Percentiles rank a stretch among this genome's conserved stretches.
Evolutionary conservation across 495 filamentous ascomycete genomes (phyloP).

Genomic region (Rusavskia elegans): DNA sequence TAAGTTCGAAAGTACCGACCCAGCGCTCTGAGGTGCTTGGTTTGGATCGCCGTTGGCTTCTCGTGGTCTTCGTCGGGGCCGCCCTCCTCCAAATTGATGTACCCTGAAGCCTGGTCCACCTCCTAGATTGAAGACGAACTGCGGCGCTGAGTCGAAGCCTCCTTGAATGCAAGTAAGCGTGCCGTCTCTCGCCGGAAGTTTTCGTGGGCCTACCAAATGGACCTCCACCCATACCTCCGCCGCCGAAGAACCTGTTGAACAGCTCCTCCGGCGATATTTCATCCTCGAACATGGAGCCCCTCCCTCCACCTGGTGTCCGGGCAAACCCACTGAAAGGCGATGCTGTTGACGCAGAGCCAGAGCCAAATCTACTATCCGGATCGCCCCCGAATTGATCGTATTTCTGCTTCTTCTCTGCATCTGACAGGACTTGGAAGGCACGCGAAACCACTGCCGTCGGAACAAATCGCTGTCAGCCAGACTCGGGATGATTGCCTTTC

Average conservation of each 20-base stretch:
- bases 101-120: conserved; percentile 70
- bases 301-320: conserved; percentile 25
- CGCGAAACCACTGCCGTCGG: conserved; percentile 59
- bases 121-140: conserved; percentile 85
- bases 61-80: conserved; percentile 52
- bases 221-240: conserved; percentile 46
- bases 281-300: conserved; percentile 55
- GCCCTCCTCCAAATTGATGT: conserved; percentile 65
- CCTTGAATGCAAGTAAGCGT: conserved; percentile 6
- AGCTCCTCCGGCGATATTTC: conserved; percentile 95
- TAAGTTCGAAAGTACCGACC: conserved; percentile 41
- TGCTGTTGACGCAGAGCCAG: conserved; percentile 29
- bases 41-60: conserved; percentile 37
- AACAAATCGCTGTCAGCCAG: neutral
- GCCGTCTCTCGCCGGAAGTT: neutral
- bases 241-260: conserved; percentile 88
- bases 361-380: conserved; percentile 71
- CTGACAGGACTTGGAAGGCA: conserved; percentile 85
- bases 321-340: conserved; percentile 59
- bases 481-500: neutral
- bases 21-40: conserved; percentile 29
- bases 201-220: conserved; percentile 39
- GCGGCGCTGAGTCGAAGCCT: conserved; percentile 55
- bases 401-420: conserved; percentile 76
- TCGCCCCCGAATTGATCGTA: conserved; percentile 84